Percentiles rank a stretch among this genome's conserved stretches.
Evolutionary conservation across 495 filamentous ascomycete species (phyloP).

Genomic region (Penicillium diatomitis): DNA sequence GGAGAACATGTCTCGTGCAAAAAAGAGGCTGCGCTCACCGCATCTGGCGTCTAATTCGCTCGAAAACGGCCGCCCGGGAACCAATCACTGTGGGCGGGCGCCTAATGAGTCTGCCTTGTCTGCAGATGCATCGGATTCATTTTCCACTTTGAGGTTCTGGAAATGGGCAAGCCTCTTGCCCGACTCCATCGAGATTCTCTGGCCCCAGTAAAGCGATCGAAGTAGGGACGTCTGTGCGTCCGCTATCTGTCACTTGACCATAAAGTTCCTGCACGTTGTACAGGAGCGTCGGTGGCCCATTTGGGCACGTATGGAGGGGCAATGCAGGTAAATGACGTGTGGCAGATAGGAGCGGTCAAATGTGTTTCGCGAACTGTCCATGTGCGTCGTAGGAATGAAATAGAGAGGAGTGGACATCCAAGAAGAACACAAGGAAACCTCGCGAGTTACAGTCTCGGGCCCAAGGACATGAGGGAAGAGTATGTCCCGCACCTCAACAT

Average conservation of each 20-base stretch:
- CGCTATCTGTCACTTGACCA: conserved; percentile 8
- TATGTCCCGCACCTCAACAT: too few species aligned
- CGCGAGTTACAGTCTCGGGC: too few species aligned
- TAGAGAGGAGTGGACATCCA: too few species aligned
- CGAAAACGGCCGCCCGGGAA: conserved; percentile 6
- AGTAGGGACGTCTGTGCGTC: conserved; percentile 11
- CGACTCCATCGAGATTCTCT: not conserved
- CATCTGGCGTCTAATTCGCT: conserved; percentile 12
- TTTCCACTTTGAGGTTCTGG: not conserved
- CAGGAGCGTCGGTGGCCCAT: conserved; percentile 9
- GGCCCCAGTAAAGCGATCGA: not conserved
- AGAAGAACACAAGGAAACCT: too few species aligned
- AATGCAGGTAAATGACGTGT: too few species aligned
- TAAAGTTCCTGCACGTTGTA: conserved; percentile 8
- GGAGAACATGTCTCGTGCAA: conserved; percentile 1
- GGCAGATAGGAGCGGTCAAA: too few species aligned
- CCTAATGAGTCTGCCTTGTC: conserved; percentile 12
- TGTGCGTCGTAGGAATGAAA: too few species aligned
- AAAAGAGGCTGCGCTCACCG: conserved; percentile 7
- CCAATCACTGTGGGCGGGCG: conserved; percentile 14
- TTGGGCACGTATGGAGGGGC: not conserved
- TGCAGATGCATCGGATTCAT: not conserved
- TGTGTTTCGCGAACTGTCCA: too few species aligned
- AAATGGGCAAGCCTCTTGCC: not conserved
- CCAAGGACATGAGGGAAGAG: too few species aligned